Conservation (phyloP, 805 yeast genomes). For the Kluyveromyces aestuarii region DNA sequence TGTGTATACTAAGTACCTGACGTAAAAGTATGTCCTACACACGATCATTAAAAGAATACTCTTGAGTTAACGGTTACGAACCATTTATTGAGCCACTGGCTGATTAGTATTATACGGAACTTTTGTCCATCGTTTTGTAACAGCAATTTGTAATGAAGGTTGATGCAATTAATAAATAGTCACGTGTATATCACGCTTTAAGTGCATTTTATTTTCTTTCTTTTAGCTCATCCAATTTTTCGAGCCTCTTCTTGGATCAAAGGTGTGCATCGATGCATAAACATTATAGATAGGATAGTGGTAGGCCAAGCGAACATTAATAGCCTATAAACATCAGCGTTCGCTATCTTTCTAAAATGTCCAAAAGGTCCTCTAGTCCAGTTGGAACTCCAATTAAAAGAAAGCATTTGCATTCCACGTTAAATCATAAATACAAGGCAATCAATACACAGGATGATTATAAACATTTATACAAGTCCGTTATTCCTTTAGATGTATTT, state of each 20-base stretch:
- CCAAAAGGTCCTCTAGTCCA: slow-evolving; percentile 18
- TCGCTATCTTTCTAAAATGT: slow-evolving; percentile 8
- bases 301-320: too few relatives aligned
- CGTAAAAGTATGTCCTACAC: neutral
- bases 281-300: too few relatives aligned
- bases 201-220: neutral
- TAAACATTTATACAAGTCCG: slow-evolving; percentile 24
- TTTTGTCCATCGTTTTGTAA: too few relatives aligned
- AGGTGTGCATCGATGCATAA: neutral
- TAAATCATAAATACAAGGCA: slow-evolving; percentile 9
- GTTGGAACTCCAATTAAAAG: slow-evolving; percentile 5
- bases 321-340: too few relatives aligned
- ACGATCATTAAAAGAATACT: too few relatives aligned
- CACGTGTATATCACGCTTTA: neutral
- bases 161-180: too few relatives aligned
- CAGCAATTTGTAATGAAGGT: too few relatives aligned
- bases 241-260: neutral
- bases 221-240: neutral
- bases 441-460: slow-evolving; percentile 29
- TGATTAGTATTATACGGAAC: too few relatives aligned
- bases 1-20: neutral
- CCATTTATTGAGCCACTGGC: too few relatives aligned
- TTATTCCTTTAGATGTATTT: slow-evolving; percentile 57
- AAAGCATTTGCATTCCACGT: slow-evolving; percentile 7
- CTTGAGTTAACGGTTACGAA: too few relatives aligned